These are phyloP conservation scores for Trichoderma parareesei DNA, from an alignment of 495 filamentous ascomycete species.

Conservation along the genomic window DNA sequence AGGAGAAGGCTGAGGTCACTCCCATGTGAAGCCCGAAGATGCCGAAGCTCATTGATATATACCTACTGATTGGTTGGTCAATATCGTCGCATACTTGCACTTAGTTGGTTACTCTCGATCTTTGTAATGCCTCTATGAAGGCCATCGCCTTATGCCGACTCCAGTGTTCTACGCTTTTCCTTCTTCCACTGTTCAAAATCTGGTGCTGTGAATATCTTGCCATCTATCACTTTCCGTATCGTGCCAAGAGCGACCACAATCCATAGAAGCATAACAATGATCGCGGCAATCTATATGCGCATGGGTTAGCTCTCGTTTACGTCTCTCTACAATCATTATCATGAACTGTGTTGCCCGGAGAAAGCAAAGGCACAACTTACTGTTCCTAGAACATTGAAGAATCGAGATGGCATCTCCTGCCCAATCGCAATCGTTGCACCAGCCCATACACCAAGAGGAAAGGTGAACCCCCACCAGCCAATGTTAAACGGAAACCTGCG, in stretches of 20 bases:
- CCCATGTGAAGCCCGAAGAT: too few relatives aligned
- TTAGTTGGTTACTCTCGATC: too few relatives aligned
- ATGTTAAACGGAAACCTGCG: constrained; percentile 54
- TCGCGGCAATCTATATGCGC: constrained; percentile 33
- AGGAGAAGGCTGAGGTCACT: too few relatives aligned
- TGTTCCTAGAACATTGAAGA: constrained; percentile 46
- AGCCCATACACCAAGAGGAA: constrained; percentile 50
- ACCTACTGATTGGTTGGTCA: too few relatives aligned
- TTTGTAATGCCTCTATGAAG: too few relatives aligned
- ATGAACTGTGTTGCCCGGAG: not conserved
- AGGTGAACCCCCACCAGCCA: constrained; percentile 61
- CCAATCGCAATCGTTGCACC: constrained; percentile 41
- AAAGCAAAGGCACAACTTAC: constrained; percentile 28
- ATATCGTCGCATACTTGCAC: too few relatives aligned
- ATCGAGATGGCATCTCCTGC: constrained; percentile 39
- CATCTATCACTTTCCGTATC: constrained; percentile 31
- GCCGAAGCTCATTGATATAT: too few relatives aligned
- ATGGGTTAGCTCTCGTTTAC: not conserved
- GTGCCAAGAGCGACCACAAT: constrained; percentile 39
- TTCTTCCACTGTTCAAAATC: constrained; percentile 37
- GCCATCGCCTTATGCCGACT: not conserved
- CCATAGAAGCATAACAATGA: constrained; percentile 44
- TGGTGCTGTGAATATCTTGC: constrained; percentile 43
- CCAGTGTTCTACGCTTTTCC: not conserved
- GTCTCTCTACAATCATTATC: not conserved